Percentiles rank a stretch among this genome's conserved stretches.
phyloP scores from a whole-genome alignment of 2,329 filamentous ascomycete species.

The Dryadomyces quercivorus region DNA sequence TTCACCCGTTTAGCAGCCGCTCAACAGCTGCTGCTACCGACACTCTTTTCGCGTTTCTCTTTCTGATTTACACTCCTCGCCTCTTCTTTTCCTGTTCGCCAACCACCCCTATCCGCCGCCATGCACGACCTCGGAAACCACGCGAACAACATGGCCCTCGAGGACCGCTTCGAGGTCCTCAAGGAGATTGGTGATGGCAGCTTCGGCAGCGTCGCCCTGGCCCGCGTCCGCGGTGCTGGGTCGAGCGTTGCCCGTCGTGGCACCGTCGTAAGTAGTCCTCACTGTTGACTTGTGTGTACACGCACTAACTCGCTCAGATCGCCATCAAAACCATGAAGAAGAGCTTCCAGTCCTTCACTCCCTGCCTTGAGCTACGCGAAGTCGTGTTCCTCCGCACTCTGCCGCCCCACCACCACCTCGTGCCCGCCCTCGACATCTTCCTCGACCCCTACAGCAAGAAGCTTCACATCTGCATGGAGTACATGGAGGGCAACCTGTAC shows the following conservation, averaged over 20 bases:
- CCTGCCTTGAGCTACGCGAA: constrained; percentile 87
- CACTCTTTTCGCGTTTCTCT: constrained; percentile 1
- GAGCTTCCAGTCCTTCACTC: constrained; percentile 82
- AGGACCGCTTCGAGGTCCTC: constrained; percentile 91
- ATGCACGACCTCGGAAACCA: constrained; percentile 61
- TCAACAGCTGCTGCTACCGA: neutral
- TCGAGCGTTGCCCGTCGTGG: constrained; percentile 79
- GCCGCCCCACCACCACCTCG: constrained; percentile 77
- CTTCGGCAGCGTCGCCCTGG: constrained; percentile 90
- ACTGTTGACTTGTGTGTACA: no score
- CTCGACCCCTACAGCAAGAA: constrained; percentile 92
- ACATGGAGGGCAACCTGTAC: constrained; percentile 98
- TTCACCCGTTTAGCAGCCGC: neutral
- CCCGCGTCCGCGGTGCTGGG: constrained; percentile 81
- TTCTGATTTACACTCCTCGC: neutral
- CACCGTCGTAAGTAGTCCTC: constrained; percentile 76
- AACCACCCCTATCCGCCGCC: constrained; percentile 36
- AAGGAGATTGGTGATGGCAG: constrained; percentile 99
- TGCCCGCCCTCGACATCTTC: constrained; percentile 97
- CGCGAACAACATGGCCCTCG: constrained; percentile 52
- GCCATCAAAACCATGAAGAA: constrained; percentile 99
- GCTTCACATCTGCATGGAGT: constrained; percentile 97
- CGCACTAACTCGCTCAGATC: constrained; percentile 49
- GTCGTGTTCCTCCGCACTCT: constrained; percentile 92
- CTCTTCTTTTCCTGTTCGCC: neutral